Percentiles rank a stretch among this genome's conserved stretches.
Conservation (phyloP, 176 grass and related monocot species). For the Musa itinerans region DNA sequence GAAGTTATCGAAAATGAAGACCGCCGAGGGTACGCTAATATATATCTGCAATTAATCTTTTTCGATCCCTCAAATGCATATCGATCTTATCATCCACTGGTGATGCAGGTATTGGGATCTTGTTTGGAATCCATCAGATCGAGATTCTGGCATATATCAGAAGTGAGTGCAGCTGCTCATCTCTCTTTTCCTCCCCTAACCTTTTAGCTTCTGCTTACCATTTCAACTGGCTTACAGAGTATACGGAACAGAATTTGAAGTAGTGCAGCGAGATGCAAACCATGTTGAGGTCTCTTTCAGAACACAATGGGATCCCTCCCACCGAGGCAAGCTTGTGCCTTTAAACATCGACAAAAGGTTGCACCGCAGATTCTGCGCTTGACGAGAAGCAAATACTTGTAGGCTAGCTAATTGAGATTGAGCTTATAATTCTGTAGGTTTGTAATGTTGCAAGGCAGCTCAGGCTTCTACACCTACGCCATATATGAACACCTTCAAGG, state of each 20-base stretch:
- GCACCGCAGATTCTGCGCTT: not conserved
- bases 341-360: slow-evolving; percentile 63
- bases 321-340: not conserved
- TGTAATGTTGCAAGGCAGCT: slow-evolving; percentile 47
- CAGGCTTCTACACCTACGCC: slow-evolving; percentile 65
- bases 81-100: not conserved
- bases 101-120: slow-evolving; percentile 55
- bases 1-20: slow-evolving; percentile 72
- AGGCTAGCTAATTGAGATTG: not conserved
- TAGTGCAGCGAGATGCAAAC: slow-evolving; percentile 27
- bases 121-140: slow-evolving; percentile 31
- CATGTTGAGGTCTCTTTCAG: slow-evolving; percentile 71
- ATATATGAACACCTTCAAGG: slow-evolving; percentile 43
- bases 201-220: not conserved
- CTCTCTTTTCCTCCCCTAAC: not conserved
- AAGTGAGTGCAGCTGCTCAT: slow-evolving; percentile 26
- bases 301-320: slow-evolving; percentile 41
- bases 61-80: too few species aligned
- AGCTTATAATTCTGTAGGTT: slow-evolving; percentile 24
- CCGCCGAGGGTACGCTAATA: slow-evolving; percentile 51
- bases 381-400: not conserved
- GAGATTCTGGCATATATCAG: slow-evolving; percentile 24
- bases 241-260: slow-evolving; percentile 33
- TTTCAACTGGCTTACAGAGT: slow-evolving; percentile 33
- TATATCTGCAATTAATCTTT: too few species aligned